Evolutionary conservation across 805 yeast species (phyloP), one percentile per base, ranked within the genome.

Genomic region (Candida saitoana): DNA sequence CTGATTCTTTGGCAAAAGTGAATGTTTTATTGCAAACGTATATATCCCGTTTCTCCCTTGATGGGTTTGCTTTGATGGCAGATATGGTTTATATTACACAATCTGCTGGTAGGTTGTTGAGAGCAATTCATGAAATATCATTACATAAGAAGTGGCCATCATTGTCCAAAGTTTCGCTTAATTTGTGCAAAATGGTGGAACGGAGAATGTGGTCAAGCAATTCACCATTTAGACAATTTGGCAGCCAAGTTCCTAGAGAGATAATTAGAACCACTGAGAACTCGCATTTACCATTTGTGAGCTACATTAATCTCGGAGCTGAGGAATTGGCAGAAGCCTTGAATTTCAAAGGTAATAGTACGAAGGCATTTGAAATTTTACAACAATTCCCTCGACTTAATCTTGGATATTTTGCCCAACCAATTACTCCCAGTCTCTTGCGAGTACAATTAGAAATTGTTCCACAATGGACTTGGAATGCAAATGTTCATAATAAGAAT

Each of bases 31-130:
- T 93, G 9, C 99, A 93, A 56, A 77, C 96, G 0, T 88, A 86
- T 53, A 86, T 93, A n/a, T 85, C 96, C 1, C 64, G 82, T 29
- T 65, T 90, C 18, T 66, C 71, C 7, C 67, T 93, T 14, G 93
- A 85, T 1, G 98, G 98, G 0, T 87, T 87, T 65, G 96, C 97
- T 0, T 63, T 95, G 46, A 80, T 84, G 74, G 80, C 96, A 0
- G 99, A 93, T 66, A 88, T 90, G 96, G 73, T 87, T 3, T 93
- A 87, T 57, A 79, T 93, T 32, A 85, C 93, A 0, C 98, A 93
- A 60, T 87, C 95, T 32, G 97, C 96, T 1, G 91, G 95, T 3
- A 75, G 99, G 56, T 62, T 93, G 30, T 69, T 90, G 42, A 67
- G 97, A 43, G 97, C 98, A 0, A 75, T 95, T 48, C 80, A 76